Evolutionary conservation across 2,329 filamentous ascomycete genomes (phyloP), one percentile per base, ranked within the genome.

Genomic region (Aspergillus tanneri): DNA sequence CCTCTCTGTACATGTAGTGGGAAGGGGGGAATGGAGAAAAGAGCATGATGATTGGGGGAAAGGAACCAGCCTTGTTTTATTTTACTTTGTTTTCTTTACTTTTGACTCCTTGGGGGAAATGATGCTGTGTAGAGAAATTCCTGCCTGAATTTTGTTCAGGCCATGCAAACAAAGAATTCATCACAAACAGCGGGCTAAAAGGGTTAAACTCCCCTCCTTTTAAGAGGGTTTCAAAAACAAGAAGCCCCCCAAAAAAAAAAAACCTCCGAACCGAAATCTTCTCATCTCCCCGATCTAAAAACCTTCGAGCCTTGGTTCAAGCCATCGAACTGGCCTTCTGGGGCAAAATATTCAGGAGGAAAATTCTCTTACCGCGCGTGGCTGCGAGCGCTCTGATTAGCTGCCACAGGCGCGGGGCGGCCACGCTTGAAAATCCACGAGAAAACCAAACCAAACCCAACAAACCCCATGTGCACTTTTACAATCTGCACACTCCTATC

Each of bases 1-100:
- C 90, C 11, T 90, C 86, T 67, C 71, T 95, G 64, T 95, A 95
- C 65, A 91, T 95, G 87, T 95, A 49, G 43, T 21, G n/a, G 27
- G n/a, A 14, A 41, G 30, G 21, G 18, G n/a, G 4, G 9, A 14
- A 23, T 24, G 23, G 36, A 11, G 7, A 12, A 16, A 7, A 8
- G 9, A 19, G 14, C 2, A 21, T 0, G 24, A 23, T 14, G 35
- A 18, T 37, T 11, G 16, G 7, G 12, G 28, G 11, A 14, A 32
- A 14, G 9, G 30, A n/a, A 8, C 16, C 6, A 22, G 3, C 14
- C 35, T 9, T 23, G 42, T 41, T 12, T 41, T 34, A 32, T 23
- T 41, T 41, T 28, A 16, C 22, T 25, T 27, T 40, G 34, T 8
- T 25, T 35, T 35, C 9, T 42, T 39, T 39, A 4, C 23, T 16